Conservation (phyloP, 2,329 filamentous ascomycete genomes). For the Phialophora verrucosa region DNA sequence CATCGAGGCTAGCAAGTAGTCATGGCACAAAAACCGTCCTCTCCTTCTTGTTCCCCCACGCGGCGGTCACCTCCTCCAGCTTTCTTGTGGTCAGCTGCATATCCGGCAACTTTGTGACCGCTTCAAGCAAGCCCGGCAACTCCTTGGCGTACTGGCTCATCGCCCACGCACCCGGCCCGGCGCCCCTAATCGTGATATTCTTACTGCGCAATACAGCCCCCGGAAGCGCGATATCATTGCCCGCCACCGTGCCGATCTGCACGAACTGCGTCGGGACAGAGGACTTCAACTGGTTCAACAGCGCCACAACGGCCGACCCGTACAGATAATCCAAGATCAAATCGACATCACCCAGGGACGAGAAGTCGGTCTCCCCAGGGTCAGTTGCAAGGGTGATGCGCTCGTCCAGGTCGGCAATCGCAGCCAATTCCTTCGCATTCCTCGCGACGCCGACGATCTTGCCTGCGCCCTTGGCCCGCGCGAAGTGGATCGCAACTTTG, state of each 20-base stretch:
- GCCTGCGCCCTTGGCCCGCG: constrained; percentile 56
- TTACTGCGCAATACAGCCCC: constrained; percentile 55
- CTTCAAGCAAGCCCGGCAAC: constrained; percentile 29
- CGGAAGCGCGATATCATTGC: constrained; percentile 49
- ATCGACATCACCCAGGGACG: constrained; percentile 54
- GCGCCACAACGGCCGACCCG: constrained; percentile 52
- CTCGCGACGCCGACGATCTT: constrained; percentile 60
- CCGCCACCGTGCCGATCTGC: constrained; percentile 57
- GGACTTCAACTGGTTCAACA: constrained; percentile 51
- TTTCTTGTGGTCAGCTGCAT: constrained; percentile 33
- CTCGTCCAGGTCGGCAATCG: constrained; percentile 53
- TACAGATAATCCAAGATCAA: constrained; percentile 65
- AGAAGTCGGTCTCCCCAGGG: constrained; percentile 50
- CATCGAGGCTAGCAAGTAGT: constrained; percentile 7
- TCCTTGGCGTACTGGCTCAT: constrained; percentile 44
- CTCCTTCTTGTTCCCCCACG: constrained; percentile 43
- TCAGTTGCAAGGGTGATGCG: constrained; percentile 51
- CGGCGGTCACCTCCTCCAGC: constrained; percentile 37
- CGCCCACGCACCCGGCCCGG: constrained; percentile 55
- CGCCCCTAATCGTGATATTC: constrained; percentile 56
- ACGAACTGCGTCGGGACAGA: constrained; percentile 59
- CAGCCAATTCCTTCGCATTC: constrained; percentile 51
- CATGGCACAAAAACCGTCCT: constrained; percentile 39
- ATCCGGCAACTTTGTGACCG: constrained; percentile 32
- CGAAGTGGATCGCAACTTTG: constrained; percentile 56